phyloP scores from a whole-genome alignment of 2,329 filamentous ascomycete genomes.

The Monilinia vaccinii-corymbosi region DNA sequence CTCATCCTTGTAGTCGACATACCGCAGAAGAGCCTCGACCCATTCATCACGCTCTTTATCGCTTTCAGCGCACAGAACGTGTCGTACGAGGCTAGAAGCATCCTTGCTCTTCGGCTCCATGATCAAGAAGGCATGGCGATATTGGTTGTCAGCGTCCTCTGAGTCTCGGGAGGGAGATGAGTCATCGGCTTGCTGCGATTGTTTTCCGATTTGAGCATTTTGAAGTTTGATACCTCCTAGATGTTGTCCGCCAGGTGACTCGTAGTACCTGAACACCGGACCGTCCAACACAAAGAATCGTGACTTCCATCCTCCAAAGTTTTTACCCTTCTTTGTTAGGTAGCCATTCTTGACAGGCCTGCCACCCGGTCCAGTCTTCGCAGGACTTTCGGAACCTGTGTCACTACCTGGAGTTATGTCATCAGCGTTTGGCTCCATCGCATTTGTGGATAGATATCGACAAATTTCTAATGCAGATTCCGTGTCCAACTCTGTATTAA shows the following conservation, averaged over 20 bases:
- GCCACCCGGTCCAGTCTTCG: constrained; percentile 49
- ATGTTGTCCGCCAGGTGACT: constrained; percentile 81
- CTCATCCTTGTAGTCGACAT: constrained; percentile 65
- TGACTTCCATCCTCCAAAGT: constrained; percentile 98
- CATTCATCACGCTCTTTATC: constrained; percentile 87
- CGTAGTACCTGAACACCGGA: constrained; percentile 77
- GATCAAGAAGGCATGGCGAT: constrained; percentile 91
- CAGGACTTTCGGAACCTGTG: constrained; percentile 31
- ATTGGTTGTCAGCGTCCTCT: constrained; percentile 85
- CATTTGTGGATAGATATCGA: constrained; percentile 68
- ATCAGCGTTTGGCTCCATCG: constrained; percentile 52
- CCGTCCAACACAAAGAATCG: constrained; percentile 62
- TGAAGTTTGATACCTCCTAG: constrained; percentile 88
- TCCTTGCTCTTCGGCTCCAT: constrained; percentile 96
- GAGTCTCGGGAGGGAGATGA: constrained; percentile 52
- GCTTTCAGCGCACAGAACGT: constrained; percentile 92
- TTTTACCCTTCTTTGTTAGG: constrained; percentile 93
- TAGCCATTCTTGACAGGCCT: constrained; percentile 77
- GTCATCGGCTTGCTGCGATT: constrained; percentile 52
- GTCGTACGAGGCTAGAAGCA: constrained; percentile 75
- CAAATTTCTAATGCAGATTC: constrained; percentile 72
- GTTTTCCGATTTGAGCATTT: constrained; percentile 88
- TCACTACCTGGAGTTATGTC: constrained; percentile 39
- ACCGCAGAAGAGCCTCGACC: constrained; percentile 83
- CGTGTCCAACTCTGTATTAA: constrained; percentile 75